Percentiles rank a stretch among this genome's conserved stretches.
These are phyloP conservation scores for Candida sanyaensis DNA, from an alignment of 1,139 yeast species.

Conservation along the genomic window DNA sequence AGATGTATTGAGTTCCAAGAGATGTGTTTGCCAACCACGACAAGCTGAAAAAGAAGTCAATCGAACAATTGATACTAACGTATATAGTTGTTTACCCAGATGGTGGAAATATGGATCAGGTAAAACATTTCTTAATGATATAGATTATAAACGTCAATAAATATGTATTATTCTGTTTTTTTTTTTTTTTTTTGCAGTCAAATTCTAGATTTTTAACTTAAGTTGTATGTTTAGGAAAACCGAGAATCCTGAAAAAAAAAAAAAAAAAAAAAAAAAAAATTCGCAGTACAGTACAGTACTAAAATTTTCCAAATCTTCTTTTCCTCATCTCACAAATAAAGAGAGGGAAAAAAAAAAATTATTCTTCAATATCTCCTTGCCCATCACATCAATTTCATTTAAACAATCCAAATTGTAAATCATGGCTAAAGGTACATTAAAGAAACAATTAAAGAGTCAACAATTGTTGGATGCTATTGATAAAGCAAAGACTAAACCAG, in stretches of 20 bases:
- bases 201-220: neutral
- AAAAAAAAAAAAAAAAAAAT: neutral
- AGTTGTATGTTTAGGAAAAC: no score
- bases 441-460: constrained; percentile 37
- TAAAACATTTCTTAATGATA: constrained; percentile 47
- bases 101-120: constrained; percentile 85
- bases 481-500: constrained; percentile 27
- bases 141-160: constrained; percentile 17
- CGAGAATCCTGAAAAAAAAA: neutral
- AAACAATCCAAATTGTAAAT: neutral
- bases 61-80: constrained; percentile 53
- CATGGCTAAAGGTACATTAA: constrained; percentile 36
- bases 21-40: constrained; percentile 67
- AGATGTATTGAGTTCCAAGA: constrained; percentile 50
- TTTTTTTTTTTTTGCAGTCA: neutral
- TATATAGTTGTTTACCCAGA: constrained; percentile 72
- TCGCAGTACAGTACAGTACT: no score
- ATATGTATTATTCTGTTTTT: neutral
- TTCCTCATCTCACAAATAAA: no score
- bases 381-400: neutral
- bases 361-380: neutral
- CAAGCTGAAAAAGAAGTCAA: constrained; percentile 33
- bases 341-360: neutral
- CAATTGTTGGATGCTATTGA: constrained; percentile 28
- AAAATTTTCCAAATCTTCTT: no score